Evolutionary conservation across 148 eudicot genomes (phyloP), one percentile per base, ranked within the genome.

Genomic region (Mesembryanthemum crystallinum): DNA sequence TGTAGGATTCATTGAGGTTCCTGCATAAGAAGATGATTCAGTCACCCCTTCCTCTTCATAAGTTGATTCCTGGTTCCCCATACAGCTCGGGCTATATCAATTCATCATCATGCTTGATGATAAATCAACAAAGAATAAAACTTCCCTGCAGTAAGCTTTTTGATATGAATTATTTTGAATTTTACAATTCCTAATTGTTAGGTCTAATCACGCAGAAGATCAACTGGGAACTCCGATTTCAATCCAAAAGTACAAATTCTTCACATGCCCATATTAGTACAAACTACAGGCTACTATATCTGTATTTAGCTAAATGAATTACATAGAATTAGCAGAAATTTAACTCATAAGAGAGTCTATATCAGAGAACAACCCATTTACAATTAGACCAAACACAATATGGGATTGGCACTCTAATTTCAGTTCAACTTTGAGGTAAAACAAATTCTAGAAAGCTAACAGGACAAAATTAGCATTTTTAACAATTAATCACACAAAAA

Each of bases 11-110:
- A 76, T 67, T 49, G 91, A 86, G 43, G 76, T 86, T 80, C 85
- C 88, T 73, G 85, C 81, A 81, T 64, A 49, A 57, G 85, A 64
- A 79, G 86, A 11, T 55, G 81, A 70, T 72, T 84, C 76, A 72
- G 66, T 73, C 43, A 74, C 79, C n/a, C 45, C 60, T 27, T 11
- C 70, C 42, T 79, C 87, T 35, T 74, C 78, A 42, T 54, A 45
- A 15, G 72, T 72, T 59, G 86, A 88, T 75, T 83, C 84, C 69
- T 64, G 79, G 71, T 83, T 89, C 65, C 88, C 88, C 86, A 88
- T 82, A 15, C 52, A 73, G 57, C 42, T 69, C 35, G 49, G 67
- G 21, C 66, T 57, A 69, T 60, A 35, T 35, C 39, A 35, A n/a
- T n/a, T 35, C 6, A 35, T 35, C 39, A 49, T 30, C 32, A 64